phyloP scores from a whole-genome alignment of 164 flowering plant species.

The Stephania yunnanensis region DNA sequence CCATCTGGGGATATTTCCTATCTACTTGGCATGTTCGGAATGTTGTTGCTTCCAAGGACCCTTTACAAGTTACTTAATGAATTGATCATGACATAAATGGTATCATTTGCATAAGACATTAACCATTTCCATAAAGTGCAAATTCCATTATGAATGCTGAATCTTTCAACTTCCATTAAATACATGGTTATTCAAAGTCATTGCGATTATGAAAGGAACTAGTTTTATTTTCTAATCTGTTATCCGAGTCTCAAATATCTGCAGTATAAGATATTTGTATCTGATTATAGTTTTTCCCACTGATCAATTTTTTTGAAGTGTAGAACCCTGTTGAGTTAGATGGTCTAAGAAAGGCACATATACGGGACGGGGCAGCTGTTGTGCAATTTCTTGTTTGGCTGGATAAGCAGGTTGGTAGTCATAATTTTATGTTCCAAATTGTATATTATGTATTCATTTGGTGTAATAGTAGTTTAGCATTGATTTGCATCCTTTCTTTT shows the following conservation, averaged over 20 bases:
- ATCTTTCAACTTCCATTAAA: neutral
- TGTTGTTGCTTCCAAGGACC: neutral
- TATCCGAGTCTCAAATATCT: neutral
- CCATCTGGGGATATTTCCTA: neutral
- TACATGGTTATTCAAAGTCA: neutral
- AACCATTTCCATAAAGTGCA: neutral
- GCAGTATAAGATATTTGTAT: too few relatives aligned
- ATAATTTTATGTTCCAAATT: neutral
- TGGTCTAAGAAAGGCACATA: constrained; percentile 75
- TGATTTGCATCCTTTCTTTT: neutral
- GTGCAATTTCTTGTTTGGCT: constrained; percentile 94
- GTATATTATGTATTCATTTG: neutral
- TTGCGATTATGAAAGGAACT: neutral
- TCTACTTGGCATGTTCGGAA: neutral
- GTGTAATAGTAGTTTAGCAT: neutral
- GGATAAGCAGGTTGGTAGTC: constrained; percentile 64
- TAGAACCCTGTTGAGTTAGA: constrained; percentile 95
- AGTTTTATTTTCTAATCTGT: neutral
- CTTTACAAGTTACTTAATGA: neutral
- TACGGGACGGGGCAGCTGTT: constrained; percentile 97
- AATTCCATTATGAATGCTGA: neutral
- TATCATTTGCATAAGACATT: neutral
- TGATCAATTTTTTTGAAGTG: neutral
- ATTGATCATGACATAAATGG: neutral
- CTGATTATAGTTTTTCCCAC: constrained; percentile 1